These are phyloP conservation scores for Solanum pennellii DNA, from an alignment of 257 asterid species.

Conservation along the genomic window DNA sequence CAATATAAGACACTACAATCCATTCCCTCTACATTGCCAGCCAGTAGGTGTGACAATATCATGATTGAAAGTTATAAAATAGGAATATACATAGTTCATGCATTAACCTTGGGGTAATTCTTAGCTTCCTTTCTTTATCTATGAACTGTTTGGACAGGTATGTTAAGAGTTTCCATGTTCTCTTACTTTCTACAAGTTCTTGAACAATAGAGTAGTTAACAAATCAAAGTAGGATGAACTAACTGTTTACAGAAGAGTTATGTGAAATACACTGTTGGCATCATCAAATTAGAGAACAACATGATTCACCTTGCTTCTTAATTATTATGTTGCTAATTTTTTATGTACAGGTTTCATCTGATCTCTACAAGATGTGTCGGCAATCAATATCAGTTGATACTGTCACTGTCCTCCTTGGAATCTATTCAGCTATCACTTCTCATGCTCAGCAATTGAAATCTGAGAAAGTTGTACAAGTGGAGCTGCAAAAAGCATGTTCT, in stretches of 20 bases:
- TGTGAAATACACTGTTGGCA: not conserved
- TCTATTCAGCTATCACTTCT: constrained; percentile 45
- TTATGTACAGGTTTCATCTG: constrained; percentile 56
- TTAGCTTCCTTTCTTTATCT: not conserved
- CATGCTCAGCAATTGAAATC: constrained; percentile 75
- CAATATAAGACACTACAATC: not conserved
- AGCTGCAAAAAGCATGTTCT: constrained; percentile 66
- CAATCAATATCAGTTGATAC: constrained; percentile 33
- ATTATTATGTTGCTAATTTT: not conserved
- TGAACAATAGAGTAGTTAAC: not conserved
- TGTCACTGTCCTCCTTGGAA: constrained; percentile 29
- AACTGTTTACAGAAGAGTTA: not conserved
- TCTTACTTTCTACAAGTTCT: not conserved
- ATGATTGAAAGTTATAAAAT: not conserved
- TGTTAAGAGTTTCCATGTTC: not conserved
- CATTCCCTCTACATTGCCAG: not conserved
- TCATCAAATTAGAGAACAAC: not conserved
- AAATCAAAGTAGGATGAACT: not conserved
- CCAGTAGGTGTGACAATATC: not conserved
- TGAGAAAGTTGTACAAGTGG: constrained; percentile 28
- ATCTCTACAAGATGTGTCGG: constrained; percentile 66
- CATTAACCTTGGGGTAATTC: not conserved
- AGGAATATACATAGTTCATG: not conserved
- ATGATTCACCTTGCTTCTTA: not conserved
- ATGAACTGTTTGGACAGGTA: not conserved